Conservation (phyloP, 441 rosid species). For the Croton setiger region DNA sequence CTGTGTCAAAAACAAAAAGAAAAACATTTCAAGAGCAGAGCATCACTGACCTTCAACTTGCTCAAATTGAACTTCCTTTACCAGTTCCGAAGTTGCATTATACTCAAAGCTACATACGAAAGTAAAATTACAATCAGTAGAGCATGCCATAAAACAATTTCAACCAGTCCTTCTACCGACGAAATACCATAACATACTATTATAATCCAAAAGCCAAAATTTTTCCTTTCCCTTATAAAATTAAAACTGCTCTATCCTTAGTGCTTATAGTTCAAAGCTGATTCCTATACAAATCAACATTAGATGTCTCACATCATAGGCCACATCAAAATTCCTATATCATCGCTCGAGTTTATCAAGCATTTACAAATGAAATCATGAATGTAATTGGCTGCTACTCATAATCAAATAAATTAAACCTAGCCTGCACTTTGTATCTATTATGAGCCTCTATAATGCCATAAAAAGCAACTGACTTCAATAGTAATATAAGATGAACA, state of each 20-base stretch:
- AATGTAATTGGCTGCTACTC: background rate
- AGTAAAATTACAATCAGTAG: background rate
- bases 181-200: too few relatives aligned
- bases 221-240: background rate
- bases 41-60: conserved; percentile 61
- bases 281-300: background rate
- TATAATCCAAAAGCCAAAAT: background rate
- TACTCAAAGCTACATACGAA: conserved; percentile 63
- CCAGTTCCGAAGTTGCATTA: conserved; percentile 68
- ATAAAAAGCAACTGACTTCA: background rate
- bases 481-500: background rate
- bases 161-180: background rate
- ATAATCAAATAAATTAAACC: background rate
- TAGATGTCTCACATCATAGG: background rate
- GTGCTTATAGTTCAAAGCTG: background rate
- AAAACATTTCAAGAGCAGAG: background rate
- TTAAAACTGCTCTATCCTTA: background rate
- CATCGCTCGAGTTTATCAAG: background rate
- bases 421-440: conserved; percentile 1
- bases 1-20: background rate
- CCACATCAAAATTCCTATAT: background rate
- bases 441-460: background rate
- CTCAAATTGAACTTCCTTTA: conserved; percentile 77
- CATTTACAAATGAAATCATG: background rate
- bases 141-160: background rate